phyloP scores from a whole-genome alignment of 805 yeast species.

The Kregervanrija delftensis region DNA sequence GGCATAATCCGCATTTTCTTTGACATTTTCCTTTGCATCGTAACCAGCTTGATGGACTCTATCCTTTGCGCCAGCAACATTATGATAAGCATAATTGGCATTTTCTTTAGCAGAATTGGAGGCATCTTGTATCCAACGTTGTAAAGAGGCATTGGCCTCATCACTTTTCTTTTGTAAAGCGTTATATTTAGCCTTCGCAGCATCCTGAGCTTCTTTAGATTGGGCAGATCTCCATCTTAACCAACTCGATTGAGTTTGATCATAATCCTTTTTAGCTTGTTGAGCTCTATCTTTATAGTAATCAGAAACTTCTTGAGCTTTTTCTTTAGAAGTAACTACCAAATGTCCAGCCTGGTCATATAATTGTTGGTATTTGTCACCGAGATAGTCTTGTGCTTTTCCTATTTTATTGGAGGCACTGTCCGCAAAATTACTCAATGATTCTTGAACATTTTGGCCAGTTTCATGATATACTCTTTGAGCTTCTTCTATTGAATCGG shows the following conservation, averaged over 20 bases:
- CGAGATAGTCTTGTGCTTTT: constrained; percentile 10
- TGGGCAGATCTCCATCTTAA: constrained; percentile 23
- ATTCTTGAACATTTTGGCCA: constrained; percentile 6
- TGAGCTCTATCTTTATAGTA: constrained; percentile 19
- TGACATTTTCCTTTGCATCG: neutral
- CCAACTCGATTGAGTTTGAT: constrained; percentile 22
- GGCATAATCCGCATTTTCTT: constrained; percentile 6
- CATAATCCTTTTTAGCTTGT: constrained; percentile 21
- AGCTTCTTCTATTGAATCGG: constrained; percentile 4
- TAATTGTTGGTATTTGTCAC: constrained; percentile 31
- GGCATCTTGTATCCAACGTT: constrained; percentile 1
- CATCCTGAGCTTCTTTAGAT: constrained; percentile 23
- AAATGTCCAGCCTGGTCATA: constrained; percentile 17
- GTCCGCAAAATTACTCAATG: constrained; percentile 11
- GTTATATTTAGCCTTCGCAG: constrained; percentile 19
- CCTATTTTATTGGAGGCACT: constrained; percentile 4
- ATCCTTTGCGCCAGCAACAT: neutral
- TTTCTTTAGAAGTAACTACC: constrained; percentile 15
- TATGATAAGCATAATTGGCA: neutral
- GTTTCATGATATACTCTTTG: neutral
- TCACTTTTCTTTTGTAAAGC: constrained; percentile 12
- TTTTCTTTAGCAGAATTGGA: neutral
- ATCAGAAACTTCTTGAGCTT: constrained; percentile 16
- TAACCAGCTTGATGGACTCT: neutral
- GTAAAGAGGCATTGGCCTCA: constrained; percentile 14